phyloP scores from a whole-genome alignment of 192 early-diverging fungal genomes.

The Dissophora globulifera region DNA sequence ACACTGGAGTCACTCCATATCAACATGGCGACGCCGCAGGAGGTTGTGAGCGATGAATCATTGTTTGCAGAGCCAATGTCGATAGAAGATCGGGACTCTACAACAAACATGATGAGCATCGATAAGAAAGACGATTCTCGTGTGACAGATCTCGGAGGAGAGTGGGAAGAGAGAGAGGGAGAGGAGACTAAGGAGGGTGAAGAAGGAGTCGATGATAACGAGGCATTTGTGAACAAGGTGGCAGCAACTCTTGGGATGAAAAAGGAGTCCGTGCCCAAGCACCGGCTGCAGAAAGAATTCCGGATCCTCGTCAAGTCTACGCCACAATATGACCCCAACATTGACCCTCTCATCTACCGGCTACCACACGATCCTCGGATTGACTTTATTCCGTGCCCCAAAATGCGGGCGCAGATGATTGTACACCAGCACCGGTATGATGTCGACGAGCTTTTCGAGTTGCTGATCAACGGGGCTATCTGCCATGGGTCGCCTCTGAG shows the following conservation, averaged over 20 bases:
- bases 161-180: not conserved
- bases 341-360: slow-evolving; percentile 45
- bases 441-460: slow-evolving; percentile 35
- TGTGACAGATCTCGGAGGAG: not conserved
- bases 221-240: slow-evolving; percentile 8
- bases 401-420: slow-evolving; percentile 55
- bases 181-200: not conserved
- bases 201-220: not conserved
- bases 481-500: slow-evolving; percentile 50
- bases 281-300: slow-evolving; percentile 30
- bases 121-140: not conserved
- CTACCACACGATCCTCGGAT: slow-evolving; percentile 51
- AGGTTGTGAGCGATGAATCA: slow-evolving; percentile 40
- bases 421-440: slow-evolving; percentile 39
- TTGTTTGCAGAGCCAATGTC: slow-evolving; percentile 25
- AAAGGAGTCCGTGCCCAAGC: slow-evolving; percentile 8
- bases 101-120: not conserved
- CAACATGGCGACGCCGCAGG: slow-evolving; percentile 51
- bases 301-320: slow-evolving; percentile 2
- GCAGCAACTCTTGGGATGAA: slow-evolving; percentile 6
- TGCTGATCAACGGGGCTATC: slow-evolving; percentile 38
- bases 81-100: slow-evolving; percentile 1
- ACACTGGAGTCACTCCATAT: slow-evolving; percentile 39
- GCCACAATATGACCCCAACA: slow-evolving; percentile 24
- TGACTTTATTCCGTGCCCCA: slow-evolving; percentile 50